These are phyloP conservation scores for Capsicum pubescens DNA, from an alignment of 257 asterid genomes.

Conservation along the genomic window DNA sequence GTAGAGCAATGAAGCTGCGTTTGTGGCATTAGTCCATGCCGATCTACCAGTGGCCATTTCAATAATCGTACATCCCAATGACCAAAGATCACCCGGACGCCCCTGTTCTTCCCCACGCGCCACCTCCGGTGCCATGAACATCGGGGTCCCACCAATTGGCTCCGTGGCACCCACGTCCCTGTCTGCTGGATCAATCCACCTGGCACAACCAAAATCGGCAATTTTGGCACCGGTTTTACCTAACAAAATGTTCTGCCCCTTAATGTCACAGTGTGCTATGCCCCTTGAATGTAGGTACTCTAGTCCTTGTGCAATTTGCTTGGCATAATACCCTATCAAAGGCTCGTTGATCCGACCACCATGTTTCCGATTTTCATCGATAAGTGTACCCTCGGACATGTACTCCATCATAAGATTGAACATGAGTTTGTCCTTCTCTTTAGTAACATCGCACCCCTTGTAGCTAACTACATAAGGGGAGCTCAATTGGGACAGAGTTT, in stretches of 20 bases:
- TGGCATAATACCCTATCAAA: slow-evolving; percentile 41
- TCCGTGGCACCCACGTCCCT: rapidly evolving
- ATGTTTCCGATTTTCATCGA: slow-evolving; percentile 37
- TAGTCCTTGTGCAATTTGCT: slow-evolving; percentile 55
- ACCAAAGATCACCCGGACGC: slow-evolving; percentile 76
- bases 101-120: slow-evolving; percentile 75
- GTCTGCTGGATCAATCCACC: slow-evolving; percentile 30
- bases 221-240: slow-evolving; percentile 53
- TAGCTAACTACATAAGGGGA: slow-evolving; percentile 54
- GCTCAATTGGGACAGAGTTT: slow-evolving; percentile 47
- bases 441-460: slow-evolving; percentile 54
- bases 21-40: slow-evolving; percentile 61
- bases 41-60: slow-evolving; percentile 74
- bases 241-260: slow-evolving; percentile 65
- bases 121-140: slow-evolving; percentile 86
- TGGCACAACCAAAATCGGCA: slow-evolving; percentile 81
- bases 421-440: slow-evolving; percentile 41
- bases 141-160: slow-evolving; percentile 63
- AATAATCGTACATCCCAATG: slow-evolving; percentile 71
- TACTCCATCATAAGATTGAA: slow-evolving; percentile 69
- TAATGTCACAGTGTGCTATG: slow-evolving; percentile 78
- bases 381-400: slow-evolving; percentile 51
- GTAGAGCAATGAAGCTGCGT: slow-evolving; percentile 44
- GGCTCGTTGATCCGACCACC: slow-evolving; percentile 53
- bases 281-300: slow-evolving; percentile 68